Evolutionary conservation across 192 early-diverging fungal genomes (phyloP).

Genomic region (Coemansia sp.): DNA sequence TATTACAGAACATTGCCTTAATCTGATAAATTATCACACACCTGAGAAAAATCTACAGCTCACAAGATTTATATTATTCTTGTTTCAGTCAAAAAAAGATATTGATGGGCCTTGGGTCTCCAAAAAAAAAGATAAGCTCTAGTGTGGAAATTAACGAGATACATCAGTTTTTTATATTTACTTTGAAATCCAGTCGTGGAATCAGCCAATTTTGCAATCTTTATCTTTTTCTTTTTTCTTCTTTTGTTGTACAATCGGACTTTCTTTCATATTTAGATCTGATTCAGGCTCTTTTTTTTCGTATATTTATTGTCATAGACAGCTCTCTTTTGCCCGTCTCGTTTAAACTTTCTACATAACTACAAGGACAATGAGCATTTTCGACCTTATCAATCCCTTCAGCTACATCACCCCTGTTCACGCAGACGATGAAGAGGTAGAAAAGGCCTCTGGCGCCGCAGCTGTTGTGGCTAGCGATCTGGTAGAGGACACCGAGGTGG

Average conservation of each 20-base stretch:
- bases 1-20: too few relatives aligned
- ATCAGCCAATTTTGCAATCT: too few relatives aligned
- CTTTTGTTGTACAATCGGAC: neutral
- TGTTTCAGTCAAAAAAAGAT: too few relatives aligned
- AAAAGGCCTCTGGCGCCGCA: neutral
- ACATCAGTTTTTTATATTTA: too few relatives aligned
- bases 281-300: conserved; percentile 1
- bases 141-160: too few relatives aligned
- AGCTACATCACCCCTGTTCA: conserved; percentile 66
- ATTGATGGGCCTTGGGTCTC: too few relatives aligned
- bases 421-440: conserved; percentile 58
- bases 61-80: too few relatives aligned
- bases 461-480: conserved; percentile 38
- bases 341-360: conserved; percentile 4
- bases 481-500: conserved; percentile 42
- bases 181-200: too few relatives aligned
- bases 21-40: too few relatives aligned
- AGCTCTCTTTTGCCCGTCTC: neutral
- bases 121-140: too few relatives aligned
- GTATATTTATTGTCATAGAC: neutral
- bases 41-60: too few relatives aligned
- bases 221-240: neutral
- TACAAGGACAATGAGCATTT: conserved; percentile 40
- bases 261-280: neutral
- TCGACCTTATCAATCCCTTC: conserved; percentile 54